Conservation (phyloP, 2,329 filamentous ascomycete species). For the Colletotrichum siamense region DNA sequence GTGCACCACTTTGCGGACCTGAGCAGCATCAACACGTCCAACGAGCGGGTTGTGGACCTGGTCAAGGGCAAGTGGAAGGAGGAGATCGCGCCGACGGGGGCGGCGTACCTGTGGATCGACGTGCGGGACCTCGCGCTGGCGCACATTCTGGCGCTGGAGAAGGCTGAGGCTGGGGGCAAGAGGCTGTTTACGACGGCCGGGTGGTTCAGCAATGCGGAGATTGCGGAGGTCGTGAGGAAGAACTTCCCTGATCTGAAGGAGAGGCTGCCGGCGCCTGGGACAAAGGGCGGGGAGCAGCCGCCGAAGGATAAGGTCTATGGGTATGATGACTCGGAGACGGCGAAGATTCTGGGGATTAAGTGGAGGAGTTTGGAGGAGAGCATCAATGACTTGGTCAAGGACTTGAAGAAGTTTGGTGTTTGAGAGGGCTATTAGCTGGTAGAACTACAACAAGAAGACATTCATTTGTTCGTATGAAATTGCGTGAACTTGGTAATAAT, state of each 20-base stretch:
- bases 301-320: conserved; percentile 49
- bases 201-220: conserved; percentile 49
- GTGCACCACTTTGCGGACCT: conserved; percentile 22
- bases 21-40: conserved; percentile 58
- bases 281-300: conserved; percentile 47
- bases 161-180: conserved; percentile 51
- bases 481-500: neutral
- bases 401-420: conserved; percentile 30
- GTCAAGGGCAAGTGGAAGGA: conserved; percentile 56
- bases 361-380: conserved; percentile 68
- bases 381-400: conserved; percentile 63
- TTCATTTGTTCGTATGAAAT: neutral
- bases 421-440: neutral
- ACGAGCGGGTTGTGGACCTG: conserved; percentile 54
- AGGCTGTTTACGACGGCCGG: conserved; percentile 56
- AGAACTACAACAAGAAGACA: neutral
- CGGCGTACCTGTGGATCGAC: conserved; percentile 56
- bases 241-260: conserved; percentile 57
- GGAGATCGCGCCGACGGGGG: conserved; percentile 45
- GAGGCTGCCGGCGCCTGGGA: conserved; percentile 49
- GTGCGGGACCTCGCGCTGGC: conserved; percentile 61
- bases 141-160: conserved; percentile 58
- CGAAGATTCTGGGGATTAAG: conserved; percentile 65
- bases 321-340: conserved; percentile 64
- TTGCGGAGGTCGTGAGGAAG: conserved; percentile 48